Evolutionary conservation across 1,139 yeast species (phyloP).

Genomic region (Yamadazyma aaseri): DNA sequence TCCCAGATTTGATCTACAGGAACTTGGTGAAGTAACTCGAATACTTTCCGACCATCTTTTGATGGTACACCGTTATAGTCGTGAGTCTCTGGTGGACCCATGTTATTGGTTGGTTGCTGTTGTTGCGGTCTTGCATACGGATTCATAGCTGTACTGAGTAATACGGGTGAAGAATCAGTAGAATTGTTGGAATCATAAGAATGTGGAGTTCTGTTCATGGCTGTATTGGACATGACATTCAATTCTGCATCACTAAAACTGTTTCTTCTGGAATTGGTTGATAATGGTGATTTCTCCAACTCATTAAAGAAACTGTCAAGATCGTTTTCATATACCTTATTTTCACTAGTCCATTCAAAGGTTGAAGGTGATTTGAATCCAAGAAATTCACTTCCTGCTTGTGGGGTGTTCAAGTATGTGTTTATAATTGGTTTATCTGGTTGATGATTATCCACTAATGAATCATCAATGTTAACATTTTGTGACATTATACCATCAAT

Average conservation of each 20-base stretch:
- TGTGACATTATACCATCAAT: neutral
- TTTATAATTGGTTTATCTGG: constrained; percentile 5
- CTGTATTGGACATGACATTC: constrained; percentile 2
- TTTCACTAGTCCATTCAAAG: constrained; percentile 30
- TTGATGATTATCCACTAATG: neutral
- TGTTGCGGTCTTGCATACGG: constrained; percentile 2
- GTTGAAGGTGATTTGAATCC: constrained; percentile 16
- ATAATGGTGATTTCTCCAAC: constrained; percentile 31
- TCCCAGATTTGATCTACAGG: constrained; percentile 78
- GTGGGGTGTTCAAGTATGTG: constrained; percentile 3
- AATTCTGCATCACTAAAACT: constrained; percentile 10
- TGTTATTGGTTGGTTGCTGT: neutral
- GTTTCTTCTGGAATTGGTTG: constrained; percentile 17
- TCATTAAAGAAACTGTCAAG: constrained; percentile 39
- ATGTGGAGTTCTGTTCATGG: constrained; percentile 6
- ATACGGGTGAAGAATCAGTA: constrained; percentile 12
- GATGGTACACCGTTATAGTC: constrained; percentile 7
- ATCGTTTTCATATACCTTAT: constrained; percentile 12
- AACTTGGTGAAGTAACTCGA: constrained; percentile 62
- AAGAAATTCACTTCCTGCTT: constrained; percentile 1
- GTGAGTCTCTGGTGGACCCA: neutral
- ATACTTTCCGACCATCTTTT: constrained; percentile 55
- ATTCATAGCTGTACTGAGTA: constrained; percentile 4
- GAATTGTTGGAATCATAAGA: constrained; percentile 13
- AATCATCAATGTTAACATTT: neutral